Evolutionary conservation across 768 basidiomycete genomes (phyloP).

Genomic region (Coprinopsis strossmayeri): DNA sequence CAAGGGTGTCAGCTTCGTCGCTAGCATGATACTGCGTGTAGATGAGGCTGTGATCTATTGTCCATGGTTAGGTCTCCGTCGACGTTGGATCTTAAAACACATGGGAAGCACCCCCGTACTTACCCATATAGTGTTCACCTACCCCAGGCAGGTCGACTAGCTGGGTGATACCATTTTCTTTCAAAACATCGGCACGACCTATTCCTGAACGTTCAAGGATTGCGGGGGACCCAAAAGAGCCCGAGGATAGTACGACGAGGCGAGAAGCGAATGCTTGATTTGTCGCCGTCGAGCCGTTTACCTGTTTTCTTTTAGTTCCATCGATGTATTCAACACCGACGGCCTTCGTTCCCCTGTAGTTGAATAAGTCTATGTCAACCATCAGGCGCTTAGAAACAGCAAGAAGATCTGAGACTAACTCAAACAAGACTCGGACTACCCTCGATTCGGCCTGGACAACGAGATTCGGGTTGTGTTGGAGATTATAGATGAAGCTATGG

Average conservation of each 20-base stretch:
- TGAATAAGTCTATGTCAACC: no score
- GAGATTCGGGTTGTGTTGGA: slow-evolving; percentile 35
- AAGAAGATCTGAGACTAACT: slow-evolving; percentile 25
- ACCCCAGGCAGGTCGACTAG: slow-evolving; percentile 68
- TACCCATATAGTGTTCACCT: slow-evolving; percentile 61
- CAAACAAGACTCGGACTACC: slow-evolving; percentile 44
- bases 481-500: slow-evolving; percentile 45
- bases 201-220: slow-evolving; percentile 57
- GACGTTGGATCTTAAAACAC: no score
- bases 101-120: neutral
- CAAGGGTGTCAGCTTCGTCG: slow-evolving; percentile 43
- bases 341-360: slow-evolving; percentile 35
- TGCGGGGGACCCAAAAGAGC: slow-evolving; percentile 49
- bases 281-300: slow-evolving; percentile 18
- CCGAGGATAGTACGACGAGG: slow-evolving; percentile 44
- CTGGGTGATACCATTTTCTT: slow-evolving; percentile 38
- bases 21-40: slow-evolving; percentile 35
- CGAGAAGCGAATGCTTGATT: slow-evolving; percentile 29
- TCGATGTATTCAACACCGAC: slow-evolving; percentile 48
- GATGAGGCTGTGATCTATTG: slow-evolving; percentile 34
- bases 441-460: slow-evolving; percentile 31
- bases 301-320: slow-evolving; percentile 18
- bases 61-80: no score
- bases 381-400: neutral
- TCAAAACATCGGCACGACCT: slow-evolving; percentile 44